Evolutionary conservation across 1,139 yeast genomes (phyloP), one percentile per base, ranked within the genome.

Genomic region (Scheffersomyces segobiensis): DNA sequence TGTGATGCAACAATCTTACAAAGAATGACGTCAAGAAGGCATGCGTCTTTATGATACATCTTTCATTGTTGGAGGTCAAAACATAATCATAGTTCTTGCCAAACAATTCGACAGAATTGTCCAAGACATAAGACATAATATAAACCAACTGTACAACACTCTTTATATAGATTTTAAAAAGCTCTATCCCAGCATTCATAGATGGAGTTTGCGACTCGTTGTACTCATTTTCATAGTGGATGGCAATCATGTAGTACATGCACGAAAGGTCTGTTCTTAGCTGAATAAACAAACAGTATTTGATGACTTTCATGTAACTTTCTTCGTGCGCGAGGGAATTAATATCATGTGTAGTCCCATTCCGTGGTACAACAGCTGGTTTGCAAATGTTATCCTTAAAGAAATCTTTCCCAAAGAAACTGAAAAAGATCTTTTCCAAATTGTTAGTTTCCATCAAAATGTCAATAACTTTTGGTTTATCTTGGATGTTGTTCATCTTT

Each of bases 101-200:
- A 67, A 80, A 80, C 32, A 79, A 66, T 60, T 77, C 78, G 8
- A 76, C 82, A 18, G 81, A 75, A 61, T 79, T 77, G 57, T 80
- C 84, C 57, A 80, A 71, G 6, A 75, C 82, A 64, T 76, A 79
- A 5, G 82, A 75, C 79, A 80, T 79, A 51, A 80, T 78, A 63
- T 78, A 80, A 20, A 79, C 79, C 61, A 80, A 69, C 62, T 80
- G 84, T 18, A 79, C 76, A 54, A 79, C 83, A 63, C 79, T 73
- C 59, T 78, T 77, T 56, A 77, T 72, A 63, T 77, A 79, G 26
- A 80, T 78, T 60, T 80, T 80, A 65, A 79, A 80, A 14, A 80
- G 67, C 60, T 79, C 84, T 21, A 79, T 75, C 1, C 82, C 84
- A 0, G 83, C 79, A 55, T 69, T 72, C 70, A 78, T 74, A 2